Base-by-base conservation (phyloP, 495 filamentous ascomycete species). In the Clavariopsis aquatica region DNA sequence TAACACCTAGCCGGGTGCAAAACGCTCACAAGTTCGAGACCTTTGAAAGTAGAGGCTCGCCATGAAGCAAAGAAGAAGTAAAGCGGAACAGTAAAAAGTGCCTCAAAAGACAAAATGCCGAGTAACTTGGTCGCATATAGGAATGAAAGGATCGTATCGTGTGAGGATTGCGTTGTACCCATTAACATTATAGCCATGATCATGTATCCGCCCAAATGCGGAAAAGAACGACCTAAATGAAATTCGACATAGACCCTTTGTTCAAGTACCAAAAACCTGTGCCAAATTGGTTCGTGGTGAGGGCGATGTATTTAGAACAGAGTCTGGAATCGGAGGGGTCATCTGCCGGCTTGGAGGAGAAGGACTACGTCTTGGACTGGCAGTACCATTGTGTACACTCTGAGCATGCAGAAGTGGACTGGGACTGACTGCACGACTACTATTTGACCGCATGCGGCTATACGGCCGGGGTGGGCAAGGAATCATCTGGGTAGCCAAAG, bases 401-500 rank as follows among this genome's bases (percentile, higher is more conserved):
- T 75, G 75, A 51, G 80, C 79, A 17, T 81, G 75, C 43, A 78
- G 76, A 2, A 87, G 75, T 6, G 79, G 79, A 62, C 80, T 84
- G 0, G 81, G 75, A n/a, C 78, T 80, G 6, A 78, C 78, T 5
- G 87, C 78, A 6, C 87, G 76, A 69, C 82, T 85, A 69, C 82
- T 85, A 36, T 69, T 64, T 52, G 87, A 90, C 24, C 87, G 80
- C 82, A 90, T 87, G 12, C 87, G 81, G 22, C 78, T 83, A 53
- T 90, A 76, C 0, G 82, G 79, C 52, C 80, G 79, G 31, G 85
- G 57, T 10, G 70, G 64, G 31, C 56, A 80, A 9, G 84, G 81
- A 17, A 92, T 85, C 15, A 85, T 78, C 70, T 86, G 83, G 0
- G 88, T 89, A 0, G 86, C 87, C 27, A 85, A 82, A 1, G 89